phyloP scores from a whole-genome alignment of 208 protist species.

The Sergeia podlipaevii region DNA sequence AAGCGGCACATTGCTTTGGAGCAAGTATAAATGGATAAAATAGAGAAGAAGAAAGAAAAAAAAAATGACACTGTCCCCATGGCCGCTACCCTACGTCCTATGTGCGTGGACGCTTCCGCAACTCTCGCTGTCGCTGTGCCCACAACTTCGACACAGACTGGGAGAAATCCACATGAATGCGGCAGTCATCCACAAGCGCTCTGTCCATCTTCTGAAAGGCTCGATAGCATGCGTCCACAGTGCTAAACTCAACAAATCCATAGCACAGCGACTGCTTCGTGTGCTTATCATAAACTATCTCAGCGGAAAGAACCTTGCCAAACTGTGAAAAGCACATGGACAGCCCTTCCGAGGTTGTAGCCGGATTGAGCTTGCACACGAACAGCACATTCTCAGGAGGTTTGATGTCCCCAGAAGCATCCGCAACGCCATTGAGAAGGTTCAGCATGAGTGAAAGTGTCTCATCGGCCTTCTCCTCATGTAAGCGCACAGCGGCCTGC shows the following conservation, averaged over 20 bases:
- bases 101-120: slow-evolving; percentile 32
- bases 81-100: background rate
- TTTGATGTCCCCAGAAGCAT: slow-evolving; percentile 83
- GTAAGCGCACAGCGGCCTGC: slow-evolving; percentile 14
- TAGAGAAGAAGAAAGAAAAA: slow-evolving; percentile 4
- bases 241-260: slow-evolving; percentile 98
- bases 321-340: slow-evolving; percentile 96
- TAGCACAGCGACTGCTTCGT: slow-evolving; percentile 93
- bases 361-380: slow-evolving; percentile 98
- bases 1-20: background rate
- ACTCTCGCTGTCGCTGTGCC: slow-evolving; percentile 48
- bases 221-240: slow-evolving; percentile 77
- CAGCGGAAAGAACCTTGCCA: slow-evolving; percentile 86
- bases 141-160: slow-evolving; percentile 94
- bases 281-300: slow-evolving; percentile 67
- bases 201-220: slow-evolving; percentile 98
- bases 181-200: slow-evolving; percentile 97
- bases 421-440: slow-evolving; percentile 95
- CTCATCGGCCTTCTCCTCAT: slow-evolving; percentile 66
- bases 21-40: background rate
- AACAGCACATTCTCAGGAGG: slow-evolving; percentile 99
- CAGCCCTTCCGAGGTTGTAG: slow-evolving; percentile 94
- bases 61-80: background rate
- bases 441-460: slow-evolving; percentile 90
- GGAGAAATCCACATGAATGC: slow-evolving; percentile 98